Evolutionary conservation across 352 stramenopile species (phyloP), one percentile per base, ranked within the genome.

Genomic region (Pythium dissotocum): DNA sequence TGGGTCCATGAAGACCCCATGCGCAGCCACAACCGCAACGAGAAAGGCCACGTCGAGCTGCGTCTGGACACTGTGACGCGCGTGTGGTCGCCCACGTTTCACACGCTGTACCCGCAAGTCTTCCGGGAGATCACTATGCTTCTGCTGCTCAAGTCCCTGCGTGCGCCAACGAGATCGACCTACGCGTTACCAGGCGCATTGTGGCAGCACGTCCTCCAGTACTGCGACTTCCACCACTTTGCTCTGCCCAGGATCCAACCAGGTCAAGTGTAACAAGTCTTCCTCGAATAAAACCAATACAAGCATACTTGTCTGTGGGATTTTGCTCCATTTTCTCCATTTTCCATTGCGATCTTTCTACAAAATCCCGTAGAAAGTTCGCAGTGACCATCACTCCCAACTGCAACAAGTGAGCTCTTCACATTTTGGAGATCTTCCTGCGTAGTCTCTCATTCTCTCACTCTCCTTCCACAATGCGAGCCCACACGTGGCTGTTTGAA

Each of bases 1-100:
- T 91, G 83, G 83, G 40, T 30, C 30, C 77, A 88, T 61, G 86
- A 87, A 57, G 72, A 76, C 6, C 65, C 78, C 26, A 51, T 80
- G 3, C 68, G 61, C n/a, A 59, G 64, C 21, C 58, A 65, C 32
- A 48, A 55, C 1, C 52, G 24, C 16, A 60, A 40, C 4, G 66
- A 72, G 21, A 44, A 56, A 24, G 67, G 67, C n/a, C 60, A 66
- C 32, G 56, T 69, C 0, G 67, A 69, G 49, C 57, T 73, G 18
- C 30, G 58, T 3, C 12, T 69, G 18, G 1, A 52, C 6, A 26
- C 13, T 14, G 32, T 40, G 1, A 8, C 12, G 7, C 60, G 67
- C 9, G n/a, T 61, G 9, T 73, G 67, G 67, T 73, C 67, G 24
- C 42, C 55, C 14, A 16, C 35, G 33, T 63, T 65, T 32, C 67